Conservation (phyloP, 371 early-diverging fungal species). For the Apophysomyces elegans region DNA sequence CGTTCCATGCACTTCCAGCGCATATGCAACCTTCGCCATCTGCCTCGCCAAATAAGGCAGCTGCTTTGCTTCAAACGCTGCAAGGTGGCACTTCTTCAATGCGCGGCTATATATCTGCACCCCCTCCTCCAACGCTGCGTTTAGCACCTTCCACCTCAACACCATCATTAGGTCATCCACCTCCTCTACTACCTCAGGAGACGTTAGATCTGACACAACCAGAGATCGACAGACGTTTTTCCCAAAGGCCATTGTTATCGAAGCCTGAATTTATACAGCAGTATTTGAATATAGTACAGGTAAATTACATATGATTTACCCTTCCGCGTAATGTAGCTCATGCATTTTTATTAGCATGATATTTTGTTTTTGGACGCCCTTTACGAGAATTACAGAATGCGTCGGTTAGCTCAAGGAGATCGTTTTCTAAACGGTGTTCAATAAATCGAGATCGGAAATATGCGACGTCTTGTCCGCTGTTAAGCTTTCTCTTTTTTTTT, state of each 20-base stretch:
- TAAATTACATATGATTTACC: conserved; percentile 13
- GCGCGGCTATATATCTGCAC: neutral
- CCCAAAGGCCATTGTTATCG: conserved; percentile 31
- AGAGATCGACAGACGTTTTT: conserved; percentile 34
- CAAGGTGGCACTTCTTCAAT: conserved; percentile 31
- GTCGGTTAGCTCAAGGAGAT: conserved; percentile 2
- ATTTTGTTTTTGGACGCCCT: conserved; percentile 36
- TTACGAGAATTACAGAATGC: conserved; percentile 33
- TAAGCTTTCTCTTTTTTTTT: too few species aligned
- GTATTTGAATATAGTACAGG: conserved; percentile 48
- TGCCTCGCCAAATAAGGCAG: conserved; percentile 52
- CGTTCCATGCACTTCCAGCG: conserved; percentile 38
- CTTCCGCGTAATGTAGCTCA: neutral
- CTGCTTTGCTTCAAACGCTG: conserved; percentile 47
- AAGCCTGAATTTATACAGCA: conserved; percentile 59
- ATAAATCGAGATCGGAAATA: neutral
- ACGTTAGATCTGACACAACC: conserved; percentile 30
- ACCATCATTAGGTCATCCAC: conserved; percentile 17
- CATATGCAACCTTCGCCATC: conserved; percentile 33
- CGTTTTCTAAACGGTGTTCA: neutral
- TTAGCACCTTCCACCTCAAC: conserved; percentile 21
- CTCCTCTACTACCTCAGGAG: conserved; percentile 33
- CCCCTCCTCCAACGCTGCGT: conserved; percentile 20
- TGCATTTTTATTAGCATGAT: conserved; percentile 29
- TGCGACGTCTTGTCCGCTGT: too few species aligned